Evolutionary conservation across 495 filamentous ascomycete genomes (phyloP), one percentile per base, ranked within the genome.

Genomic region (Aspergillus incahuasiensis): DNA sequence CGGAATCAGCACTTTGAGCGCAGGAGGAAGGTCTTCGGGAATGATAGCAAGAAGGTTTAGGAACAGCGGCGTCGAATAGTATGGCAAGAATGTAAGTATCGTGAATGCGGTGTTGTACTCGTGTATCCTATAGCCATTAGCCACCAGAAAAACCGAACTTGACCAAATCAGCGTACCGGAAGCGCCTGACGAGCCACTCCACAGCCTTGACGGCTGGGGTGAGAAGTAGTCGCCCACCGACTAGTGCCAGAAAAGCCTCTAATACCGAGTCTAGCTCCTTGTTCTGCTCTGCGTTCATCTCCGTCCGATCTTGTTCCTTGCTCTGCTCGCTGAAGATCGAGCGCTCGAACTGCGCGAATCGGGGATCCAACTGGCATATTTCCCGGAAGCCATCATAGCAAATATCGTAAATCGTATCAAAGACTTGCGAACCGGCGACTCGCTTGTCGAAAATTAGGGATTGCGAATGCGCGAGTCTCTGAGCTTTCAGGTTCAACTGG

Each of bases 171-270:
- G 19, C 80, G 24, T 74, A 97, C 92, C 90, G 82, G 59, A 97
- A 99, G 55, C 91, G 80, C 63, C 94, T 78, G 28, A 99, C 79
- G 20, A 97, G 79, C 94, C 94, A 99, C 74, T 99, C 95, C 30
- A 97, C 76, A 5, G 91, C 89, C 62, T 92, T 96, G 13, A 94
- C 79, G 1, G 89, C 90, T 15, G 92, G 91, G 67, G 83, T 90
- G 40, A 99, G 74, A 24, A 90, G 78, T 35, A 99, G 59, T 44
- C 86, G 79, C n/a, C 82, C 81, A 20, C 87, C 84, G 12, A 89
- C 82, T 7, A 96, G 74, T 22, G 83, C 84, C 43, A 99, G 76
- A 63, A 97, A 97, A 5, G 81, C 79, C 58, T 94, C 86, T 48
- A 97, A 66, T 35, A 82, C 89, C 40, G 73, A 71, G 71, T 96